Conservation (phyloP, 257 asterid genomes). For the Haberlea rhodopensis region DNA sequence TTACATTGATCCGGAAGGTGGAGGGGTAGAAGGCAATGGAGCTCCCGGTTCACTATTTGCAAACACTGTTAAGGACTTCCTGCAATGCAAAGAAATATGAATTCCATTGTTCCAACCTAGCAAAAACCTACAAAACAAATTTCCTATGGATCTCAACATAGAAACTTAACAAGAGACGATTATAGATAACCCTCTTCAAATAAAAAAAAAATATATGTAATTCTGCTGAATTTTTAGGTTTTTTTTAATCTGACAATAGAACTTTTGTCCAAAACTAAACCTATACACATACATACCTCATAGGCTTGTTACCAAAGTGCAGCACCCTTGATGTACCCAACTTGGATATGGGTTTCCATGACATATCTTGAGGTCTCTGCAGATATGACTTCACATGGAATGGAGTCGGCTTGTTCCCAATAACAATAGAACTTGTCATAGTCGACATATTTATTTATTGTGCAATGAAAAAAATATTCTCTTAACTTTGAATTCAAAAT, state of each 20-base stretch:
- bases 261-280: not conserved
- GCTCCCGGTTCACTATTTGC: conserved; percentile 42
- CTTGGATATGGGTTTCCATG: conserved; percentile 19
- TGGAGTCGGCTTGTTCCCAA: conserved; percentile 8
- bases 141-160: no score
- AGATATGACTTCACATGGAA: not conserved
- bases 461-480: not conserved
- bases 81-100: conserved; percentile 11
- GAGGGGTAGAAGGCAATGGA: conserved; percentile 53
- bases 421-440: conserved; percentile 28
- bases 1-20: conserved; percentile 51
- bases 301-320: not conserved
- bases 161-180: no score
- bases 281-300: conserved; percentile 14
- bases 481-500: not conserved
- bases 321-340: not conserved
- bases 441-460: conserved; percentile 22
- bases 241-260: no score
- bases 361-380: not conserved
- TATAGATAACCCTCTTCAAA: no score
- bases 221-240: no score
- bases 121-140: not conserved
- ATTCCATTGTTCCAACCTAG: not conserved
- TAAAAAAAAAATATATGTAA: not conserved
- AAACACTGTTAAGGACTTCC: conserved; percentile 35